Evolutionary conservation across 768 basidiomycete species (phyloP), one percentile per base, ranked within the genome.

Genomic region (Suillus brevipes): DNA sequence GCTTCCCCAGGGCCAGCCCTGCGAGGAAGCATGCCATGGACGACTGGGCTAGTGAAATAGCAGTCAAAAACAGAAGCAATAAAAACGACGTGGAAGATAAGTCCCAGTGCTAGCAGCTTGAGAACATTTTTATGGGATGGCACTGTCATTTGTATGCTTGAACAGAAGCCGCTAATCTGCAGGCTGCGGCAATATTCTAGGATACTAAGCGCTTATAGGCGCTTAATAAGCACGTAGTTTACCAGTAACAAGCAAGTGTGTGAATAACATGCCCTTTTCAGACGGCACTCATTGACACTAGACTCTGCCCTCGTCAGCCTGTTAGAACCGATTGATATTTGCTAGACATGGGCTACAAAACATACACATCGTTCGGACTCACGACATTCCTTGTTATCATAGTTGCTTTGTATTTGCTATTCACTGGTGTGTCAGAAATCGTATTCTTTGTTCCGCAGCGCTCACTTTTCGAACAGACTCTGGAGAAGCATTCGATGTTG

Each of bases 401-500:
- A 63, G 83, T 95, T 67, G 91, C 90, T 13, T 83, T 97, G 34
- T 97, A 97, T 75, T 84, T 97, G 23, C 82, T 97, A 66, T 94
- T 97, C 75, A 95, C 95, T 63, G 94, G 95, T 94, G 63, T 40
- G 84, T 75, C 25, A 25, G 38, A 42, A 1, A 6, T 55, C 43
- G 14, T 49, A 47, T 45, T 55, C 4, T 52, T 13, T 23, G 45
- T 45, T 60, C 37, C 43, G 43, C 45, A 2, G 47, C 49, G 37
- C 31, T 40, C 6, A 66, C 68, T 52, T 62, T 57, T 60, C 62
- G 64, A 64, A 58, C 72, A 94, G 94, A 85, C 72, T 93, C 91
- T 8, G 94, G 92, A 67, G 93, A 94, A 77, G 87, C 91, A 1
- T 97, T 98, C 88, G 95, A 98, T 74, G 88, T 94, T 67, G 97